A percentile compares a stretch with the other conserved stretches of the same genome.
These are phyloP conservation scores for Crithidia sp. DNA, from an alignment of 208 protist species.

Conservation along the genomic window DNA sequence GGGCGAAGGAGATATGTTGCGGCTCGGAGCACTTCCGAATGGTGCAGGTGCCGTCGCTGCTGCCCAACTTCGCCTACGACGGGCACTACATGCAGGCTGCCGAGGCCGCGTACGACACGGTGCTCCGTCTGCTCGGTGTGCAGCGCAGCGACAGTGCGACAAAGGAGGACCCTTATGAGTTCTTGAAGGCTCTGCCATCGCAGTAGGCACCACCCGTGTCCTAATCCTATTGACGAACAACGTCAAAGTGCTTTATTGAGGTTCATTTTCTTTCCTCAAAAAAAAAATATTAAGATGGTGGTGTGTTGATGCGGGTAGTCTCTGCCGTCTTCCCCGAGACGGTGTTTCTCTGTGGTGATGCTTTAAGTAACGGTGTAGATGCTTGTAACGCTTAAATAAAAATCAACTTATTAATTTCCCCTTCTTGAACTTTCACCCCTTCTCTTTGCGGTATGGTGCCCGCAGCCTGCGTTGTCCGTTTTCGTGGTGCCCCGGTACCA, in stretches of 20 bases:
- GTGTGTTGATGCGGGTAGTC: not conserved
- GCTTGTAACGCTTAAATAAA: too few relatives aligned
- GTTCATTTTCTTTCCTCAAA: too few relatives aligned
- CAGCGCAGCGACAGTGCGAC: slow-evolving; percentile 13
- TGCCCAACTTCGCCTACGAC: slow-evolving; percentile 61
- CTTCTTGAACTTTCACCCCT: not conserved
- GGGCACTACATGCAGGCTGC: slow-evolving; percentile 55
- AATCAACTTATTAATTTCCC: not conserved
- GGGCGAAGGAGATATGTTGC: slow-evolving; percentile 19
- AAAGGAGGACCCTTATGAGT: slow-evolving; percentile 16
- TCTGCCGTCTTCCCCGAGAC: not conserved
- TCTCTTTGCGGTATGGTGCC: too few relatives aligned
- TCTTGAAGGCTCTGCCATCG: slow-evolving; percentile 20
- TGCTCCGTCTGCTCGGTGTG: slow-evolving; percentile 40
- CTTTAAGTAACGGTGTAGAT: too few relatives aligned
- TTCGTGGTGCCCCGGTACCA: too few relatives aligned
- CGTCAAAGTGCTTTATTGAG: too few relatives aligned
- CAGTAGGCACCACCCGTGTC: not conserved
- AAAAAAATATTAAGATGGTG: too few relatives aligned
- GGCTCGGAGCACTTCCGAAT: slow-evolving; percentile 27
- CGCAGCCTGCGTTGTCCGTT: too few relatives aligned
- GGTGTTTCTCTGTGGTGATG: too few relatives aligned
- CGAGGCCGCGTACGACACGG: slow-evolving; percentile 41
- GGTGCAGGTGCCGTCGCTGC: slow-evolving; percentile 64
- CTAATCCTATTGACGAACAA: not conserved